Evolutionary conservation across 2,329 filamentous ascomycete species (phyloP), one percentile per base, ranked within the genome.

Genomic region (Karstenula rhodostoma): DNA sequence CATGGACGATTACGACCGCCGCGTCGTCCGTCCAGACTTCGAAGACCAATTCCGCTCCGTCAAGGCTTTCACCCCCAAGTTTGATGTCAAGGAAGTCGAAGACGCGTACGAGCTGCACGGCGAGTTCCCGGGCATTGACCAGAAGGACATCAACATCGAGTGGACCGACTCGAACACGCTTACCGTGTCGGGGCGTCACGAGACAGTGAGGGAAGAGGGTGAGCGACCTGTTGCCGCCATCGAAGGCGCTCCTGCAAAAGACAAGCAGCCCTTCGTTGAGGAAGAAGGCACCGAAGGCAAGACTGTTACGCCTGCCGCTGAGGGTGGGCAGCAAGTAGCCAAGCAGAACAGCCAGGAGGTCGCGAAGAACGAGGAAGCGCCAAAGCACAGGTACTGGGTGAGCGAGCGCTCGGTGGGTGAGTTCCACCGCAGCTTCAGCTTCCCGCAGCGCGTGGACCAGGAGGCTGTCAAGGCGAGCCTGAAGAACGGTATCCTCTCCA

Each of bases 101-200:
- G 79, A 87, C 6, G 76, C 82, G 64, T 94, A 93, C 74, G 89
- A 94, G 78, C 88, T 94, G 22, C 87, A 94, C 70, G 92, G 91
- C 70, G 91, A 94, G 78, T 86, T 94, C 6, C 89, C 91, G 0
- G 92, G 92, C 57, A 83, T 94, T 68, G 85, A 86, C 64, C 90
- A 92, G 80, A 87, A 91, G 69, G 83, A 93, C 71, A 82, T 95
- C 72, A 82, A 85, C 74, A 90, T 94, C 73, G 91, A 94, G 73
- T 94, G 94, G 83, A 89, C 87, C 60, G 91, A 94, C 74, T 82
- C 85, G 44, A 89, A 91, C 80, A 93, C 90, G 17, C 81, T 94
- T 46, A 84, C 87, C 64, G 83, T 95, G 75, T 87, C 86, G 59
- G 92, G 92, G 72, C 87, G 84, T 65, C 84, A 87, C 58, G 90